Evolutionary conservation across 768 basidiomycete genomes (phyloP).

Genomic region (Steccherinum ochraceum): DNA sequence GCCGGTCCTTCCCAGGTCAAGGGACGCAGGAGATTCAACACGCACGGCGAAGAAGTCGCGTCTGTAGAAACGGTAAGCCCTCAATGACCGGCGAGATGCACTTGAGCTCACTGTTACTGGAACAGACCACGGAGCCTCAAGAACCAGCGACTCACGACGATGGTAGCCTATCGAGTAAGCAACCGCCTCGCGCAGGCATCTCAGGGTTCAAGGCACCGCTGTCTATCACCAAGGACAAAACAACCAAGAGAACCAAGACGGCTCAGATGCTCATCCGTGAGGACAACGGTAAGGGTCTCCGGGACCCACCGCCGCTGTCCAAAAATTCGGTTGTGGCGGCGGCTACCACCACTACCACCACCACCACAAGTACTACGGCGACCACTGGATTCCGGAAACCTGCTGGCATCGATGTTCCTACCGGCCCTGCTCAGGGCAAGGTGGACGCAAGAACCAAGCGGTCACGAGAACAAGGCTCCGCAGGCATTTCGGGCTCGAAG

Average conservation of each 20-base stretch:
- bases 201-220: constrained; percentile 20
- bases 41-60: constrained; percentile 40
- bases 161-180: constrained; percentile 8
- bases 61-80: constrained; percentile 19
- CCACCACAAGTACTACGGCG: constrained; percentile 4
- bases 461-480: not conserved
- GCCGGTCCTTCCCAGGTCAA: constrained; percentile 20
- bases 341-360: not conserved
- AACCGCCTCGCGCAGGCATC: constrained; percentile 14
- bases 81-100: not conserved
- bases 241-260: constrained; percentile 15
- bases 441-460: not conserved
- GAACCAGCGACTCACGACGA: not conserved
- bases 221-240: constrained; percentile 6
- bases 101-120: not conserved
- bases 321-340: not conserved
- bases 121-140: not conserved
- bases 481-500: not conserved
- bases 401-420: constrained; percentile 43
- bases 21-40: constrained; percentile 49
- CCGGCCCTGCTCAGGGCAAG: constrained; percentile 1
- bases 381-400: constrained; percentile 43
- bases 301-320: constrained; percentile 3
- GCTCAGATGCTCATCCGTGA: constrained; percentile 21
- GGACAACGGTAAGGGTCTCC: constrained; percentile 8